Conservation (phyloP, 257 asterid genomes). For the Nyctanthes arbortristis region DNA sequence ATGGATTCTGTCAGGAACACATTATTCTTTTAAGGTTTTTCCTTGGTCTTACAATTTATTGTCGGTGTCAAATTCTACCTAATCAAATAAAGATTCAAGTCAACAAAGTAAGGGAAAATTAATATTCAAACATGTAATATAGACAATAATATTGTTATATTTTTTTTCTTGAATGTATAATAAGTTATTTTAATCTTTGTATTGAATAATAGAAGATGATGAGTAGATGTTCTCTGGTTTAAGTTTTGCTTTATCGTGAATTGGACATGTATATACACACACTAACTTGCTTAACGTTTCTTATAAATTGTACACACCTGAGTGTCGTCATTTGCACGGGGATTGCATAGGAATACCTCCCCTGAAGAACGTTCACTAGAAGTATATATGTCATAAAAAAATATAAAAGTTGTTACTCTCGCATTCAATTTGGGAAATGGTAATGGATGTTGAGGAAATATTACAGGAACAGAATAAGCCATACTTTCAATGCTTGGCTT, state of each 20-base stretch:
- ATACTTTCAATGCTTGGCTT: too few species aligned
- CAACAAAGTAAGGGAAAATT: neutral
- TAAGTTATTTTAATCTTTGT: neutral
- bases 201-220: too few species aligned
- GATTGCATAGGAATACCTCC: neutral
- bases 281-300: neutral
- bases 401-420: neutral
- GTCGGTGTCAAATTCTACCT: neutral
- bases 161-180: neutral
- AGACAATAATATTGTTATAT: neutral
- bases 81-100: neutral
- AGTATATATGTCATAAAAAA: too few species aligned
- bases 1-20: neutral
- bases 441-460: too few species aligned
- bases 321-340: slow-evolving; percentile 10
- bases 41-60: neutral
- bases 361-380: too few species aligned
- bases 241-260: neutral
- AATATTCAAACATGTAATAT: neutral
- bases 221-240: neutral
- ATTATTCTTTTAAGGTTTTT: neutral
- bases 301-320: slow-evolving; percentile 1
- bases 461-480: too few species aligned
- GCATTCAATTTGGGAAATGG: too few species aligned
- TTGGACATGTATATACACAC: neutral